Conservation (phyloP, 2,329 filamentous ascomycete species). For the Ilyonectria destructans region DNA sequence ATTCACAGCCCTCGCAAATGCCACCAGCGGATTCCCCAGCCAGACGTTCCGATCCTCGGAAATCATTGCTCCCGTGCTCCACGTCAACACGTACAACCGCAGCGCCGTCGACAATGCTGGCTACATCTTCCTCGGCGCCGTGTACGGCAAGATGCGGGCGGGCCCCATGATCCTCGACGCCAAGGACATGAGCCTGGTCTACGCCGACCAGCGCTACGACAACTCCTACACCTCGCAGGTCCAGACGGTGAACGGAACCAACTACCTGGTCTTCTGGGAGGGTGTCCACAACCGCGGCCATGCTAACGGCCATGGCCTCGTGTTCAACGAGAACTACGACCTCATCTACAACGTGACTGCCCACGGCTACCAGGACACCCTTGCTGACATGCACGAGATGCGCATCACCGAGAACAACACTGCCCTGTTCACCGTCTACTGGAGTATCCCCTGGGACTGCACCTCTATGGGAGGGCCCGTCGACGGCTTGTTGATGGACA, state of each 20-base stretch:
- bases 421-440: conserved; percentile 61
- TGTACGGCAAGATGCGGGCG: conserved; percentile 42
- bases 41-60: conserved; percentile 54
- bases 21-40: conserved; percentile 49
- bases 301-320: conserved; percentile 51
- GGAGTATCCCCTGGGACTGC: conserved; percentile 52
- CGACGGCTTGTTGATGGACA: conserved; percentile 53
- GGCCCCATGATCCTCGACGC: conserved; percentile 56
- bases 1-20: conserved; percentile 48
- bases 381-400: conserved; percentile 62
- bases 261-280: conserved; percentile 58
- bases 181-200: conserved; percentile 57
- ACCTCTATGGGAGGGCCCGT: conserved; percentile 51
- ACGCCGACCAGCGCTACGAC: conserved; percentile 54
- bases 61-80: conserved; percentile 54
- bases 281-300: conserved; percentile 47
- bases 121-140: conserved; percentile 54
- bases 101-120: conserved; percentile 47
- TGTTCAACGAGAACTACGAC: conserved; percentile 56
- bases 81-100: conserved; percentile 53
- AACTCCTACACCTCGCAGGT: conserved; percentile 48
- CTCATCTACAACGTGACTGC: conserved; percentile 58
- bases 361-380: conserved; percentile 52
- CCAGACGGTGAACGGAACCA: conserved; percentile 51
- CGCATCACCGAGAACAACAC: conserved; percentile 59